phyloP scores from a whole-genome alignment of 306 rosid species.

The Mimosa pudica region DNA sequence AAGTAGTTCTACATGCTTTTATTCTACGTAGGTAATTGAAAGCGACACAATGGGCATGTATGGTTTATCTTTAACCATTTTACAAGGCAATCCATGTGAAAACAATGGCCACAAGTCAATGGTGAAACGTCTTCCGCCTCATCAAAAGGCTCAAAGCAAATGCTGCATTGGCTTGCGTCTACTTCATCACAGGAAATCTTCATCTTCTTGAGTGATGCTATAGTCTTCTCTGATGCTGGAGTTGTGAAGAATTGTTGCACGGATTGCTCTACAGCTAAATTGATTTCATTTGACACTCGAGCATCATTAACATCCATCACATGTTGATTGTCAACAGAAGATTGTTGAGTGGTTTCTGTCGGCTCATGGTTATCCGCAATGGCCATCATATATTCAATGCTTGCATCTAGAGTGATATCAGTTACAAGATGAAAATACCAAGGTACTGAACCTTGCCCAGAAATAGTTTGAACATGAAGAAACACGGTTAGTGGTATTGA shows the following conservation, averaged over 20 bases:
- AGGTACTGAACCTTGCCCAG: background rate
- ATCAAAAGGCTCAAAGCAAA: background rate
- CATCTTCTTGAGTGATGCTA: background rate
- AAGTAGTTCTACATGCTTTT: background rate
- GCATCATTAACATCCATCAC: background rate
- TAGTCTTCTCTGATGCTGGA: background rate
- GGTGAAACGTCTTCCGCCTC: background rate
- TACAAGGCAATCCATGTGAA: background rate
- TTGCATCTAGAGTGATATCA: too few species aligned
- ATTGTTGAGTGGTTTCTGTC: background rate
- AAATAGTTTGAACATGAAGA: background rate
- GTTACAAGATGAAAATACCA: background rate
- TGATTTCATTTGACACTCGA: background rate
- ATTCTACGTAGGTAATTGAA: background rate
- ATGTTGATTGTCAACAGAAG: background rate
- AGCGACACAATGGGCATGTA: background rate
- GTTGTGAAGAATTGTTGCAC: background rate
- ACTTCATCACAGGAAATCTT: background rate
- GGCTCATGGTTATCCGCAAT: background rate
- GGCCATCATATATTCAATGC: too few species aligned
- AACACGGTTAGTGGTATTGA: background rate
- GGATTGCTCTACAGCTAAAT: background rate
- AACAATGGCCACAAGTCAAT: background rate
- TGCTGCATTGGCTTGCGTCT: background rate
- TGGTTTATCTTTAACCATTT: background rate